Evolutionary conservation across 352 stramenopile species (phyloP), one percentile per base, ranked within the genome.

Genomic region (Discostella stelligera): DNA sequence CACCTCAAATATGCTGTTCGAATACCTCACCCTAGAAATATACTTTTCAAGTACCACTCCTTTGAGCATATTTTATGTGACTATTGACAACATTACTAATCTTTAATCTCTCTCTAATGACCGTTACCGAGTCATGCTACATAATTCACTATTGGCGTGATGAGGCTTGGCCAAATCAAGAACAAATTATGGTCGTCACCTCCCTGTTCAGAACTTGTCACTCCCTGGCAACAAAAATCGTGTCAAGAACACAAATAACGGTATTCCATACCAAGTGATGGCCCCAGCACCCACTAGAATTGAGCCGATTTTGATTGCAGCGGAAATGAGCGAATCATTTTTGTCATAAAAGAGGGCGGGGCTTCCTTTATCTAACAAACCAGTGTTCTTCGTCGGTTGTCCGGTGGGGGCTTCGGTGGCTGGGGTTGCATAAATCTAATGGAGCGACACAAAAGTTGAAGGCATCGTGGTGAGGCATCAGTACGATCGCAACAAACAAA

Each of bases 221-320:
- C 30, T 46, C 11, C 23, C 63, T 59, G 73, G 49, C 30, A 76
- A 18, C n/a, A 69, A 16, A 14, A 62, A 64, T 3, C 55, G 48
- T 32, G 72, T 48, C n/a, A 62, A 13, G 70, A 64, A 76, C 7
- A 65, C 60, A 23, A 69, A 64, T 2, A 89, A 21, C 7, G 85
- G 83, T 1, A 89, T 77, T 60, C 77, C 73, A 65, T 89, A 87
- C 66, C 76, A 87, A 54, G 80, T 90, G n/a, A 90, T 54, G n/a
- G 77, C 62, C 20, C 63, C 71, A 76, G 86, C 84, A 27, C 71
- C 67, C 14, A 77, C 52, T 50, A 92, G 32, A 54, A 89, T 75
- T 11, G 69, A 77, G 23, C 66, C 78, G 39, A 92, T 80, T 59
- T 89, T 87, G 16, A 72, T 59, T 69, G 82, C 87, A 9, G 82